Base-by-base conservation (phyloP, 192 early-diverging fungal species). In the Backusella tuberculispora region DNA sequence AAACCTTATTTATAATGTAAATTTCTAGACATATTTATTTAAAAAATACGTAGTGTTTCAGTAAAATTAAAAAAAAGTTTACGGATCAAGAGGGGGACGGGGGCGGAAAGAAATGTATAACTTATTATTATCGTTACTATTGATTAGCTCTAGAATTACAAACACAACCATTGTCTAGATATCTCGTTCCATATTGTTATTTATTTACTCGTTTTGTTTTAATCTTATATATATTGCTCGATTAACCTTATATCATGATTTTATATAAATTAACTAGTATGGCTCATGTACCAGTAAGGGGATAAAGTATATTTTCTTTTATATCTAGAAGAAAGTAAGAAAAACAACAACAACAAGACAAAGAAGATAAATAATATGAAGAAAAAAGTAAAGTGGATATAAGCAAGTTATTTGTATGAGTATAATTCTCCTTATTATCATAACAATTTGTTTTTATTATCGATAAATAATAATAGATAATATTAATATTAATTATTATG, bases 21-120 rank as follows among this genome's bases (percentile, higher is more conserved):
- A 24, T 24, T 10, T 9, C 26, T 19, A 13, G 3, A 6, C 19
- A 19, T 19, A 19, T 43, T 43, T 43, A n/a, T n/a, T n/a, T n/a
- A n/a, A n/a, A n/a, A n/a, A n/a, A n/a, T n/a, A n/a, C 29, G 29
- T 2, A 53, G n/a, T 53, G n/a, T 53, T 53, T 53, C 19, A 60
- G 50, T 56, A 8, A 56, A 56, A 56, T 56, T 56, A 60, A 60
- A 60, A 60, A 60, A 60, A 60, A 24, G 50, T 56, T 56, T 13
- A 60, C 53, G 19, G 53, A 60, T 60, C 21, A 60, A 60, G 53
- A 24, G 21, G 12, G 12, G 42, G 42, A 4, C 1, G 42, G 42
- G 4, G 42, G 42, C 0, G 42, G 42, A 43, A 10, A 10, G 53
- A 24, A 60, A 60, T 26, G 8, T 19, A 53, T 24, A 60, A 26